Conservation (phyloP, 495 filamentous ascomycete genomes). For the Penicillium angulare region DNA sequence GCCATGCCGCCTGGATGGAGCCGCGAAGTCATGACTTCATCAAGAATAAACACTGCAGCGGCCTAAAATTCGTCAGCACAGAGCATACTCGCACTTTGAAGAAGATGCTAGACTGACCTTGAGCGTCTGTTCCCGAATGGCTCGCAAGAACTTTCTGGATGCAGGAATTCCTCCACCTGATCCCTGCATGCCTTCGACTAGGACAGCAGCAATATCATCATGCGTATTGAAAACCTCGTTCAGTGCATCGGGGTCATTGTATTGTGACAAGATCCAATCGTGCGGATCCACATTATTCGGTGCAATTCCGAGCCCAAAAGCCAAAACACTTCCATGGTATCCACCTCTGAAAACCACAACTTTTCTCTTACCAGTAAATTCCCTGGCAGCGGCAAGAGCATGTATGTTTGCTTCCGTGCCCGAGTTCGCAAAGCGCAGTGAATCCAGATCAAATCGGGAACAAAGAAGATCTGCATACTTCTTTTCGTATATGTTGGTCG, state of each 20-base stretch:
- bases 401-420: constrained; percentile 40
- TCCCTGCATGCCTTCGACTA: constrained; percentile 61
- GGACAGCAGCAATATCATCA: constrained; percentile 47
- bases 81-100: no score
- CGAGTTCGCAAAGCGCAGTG: constrained; percentile 37
- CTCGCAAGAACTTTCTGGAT: constrained; percentile 42
- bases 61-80: no score
- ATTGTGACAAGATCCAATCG: constrained; percentile 48
- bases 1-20: constrained; percentile 49
- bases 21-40: constrained; percentile 65
- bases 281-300: constrained; percentile 19
- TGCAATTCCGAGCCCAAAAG: constrained; percentile 3
- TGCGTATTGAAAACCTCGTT: constrained; percentile 15
- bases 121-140: constrained; percentile 30
- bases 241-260: constrained; percentile 41
- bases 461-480: constrained; percentile 14
- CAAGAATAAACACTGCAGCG: constrained; percentile 57
- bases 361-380: constrained; percentile 17
- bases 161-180: constrained; percentile 51
- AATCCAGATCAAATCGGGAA: constrained; percentile 28
- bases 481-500: background rate
- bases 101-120: no score
- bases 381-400: constrained; percentile 27
- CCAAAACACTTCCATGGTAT: constrained; percentile 29
- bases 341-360: constrained; percentile 29